Evolutionary conservation across 352 stramenopile genomes (phyloP), one percentile per base, ranked within the genome.

Genomic region (Phytophthora sansomeana): DNA sequence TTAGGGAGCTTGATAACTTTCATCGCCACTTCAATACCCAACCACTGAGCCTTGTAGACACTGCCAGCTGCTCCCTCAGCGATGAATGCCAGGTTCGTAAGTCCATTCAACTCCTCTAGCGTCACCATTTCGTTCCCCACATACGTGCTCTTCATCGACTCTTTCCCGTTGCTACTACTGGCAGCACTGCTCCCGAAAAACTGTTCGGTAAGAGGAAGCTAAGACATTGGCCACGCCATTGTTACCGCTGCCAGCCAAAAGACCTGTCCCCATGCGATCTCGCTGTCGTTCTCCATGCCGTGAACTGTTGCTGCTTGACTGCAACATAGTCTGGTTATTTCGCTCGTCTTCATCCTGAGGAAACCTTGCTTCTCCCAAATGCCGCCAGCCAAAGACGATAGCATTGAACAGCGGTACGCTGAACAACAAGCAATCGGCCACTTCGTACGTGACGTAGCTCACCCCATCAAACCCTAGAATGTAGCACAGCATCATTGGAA

Each of bases 1-100:
- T 85, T 83, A 1, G 82, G 82, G 8, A 89, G 72, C 64, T 89
- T 89, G 38, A 91, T 86, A 6, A 91, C 71, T 67, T 91, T 91
- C 76, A 91, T 85, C 10, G 82, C 82, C 11, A 91, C 82, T 36
- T 91, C 80, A 61, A 89, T 91, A 3, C 82, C 82, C 6, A 91
- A 72, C 82, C 82, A 91, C n/a, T 83, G 76, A 3, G 80, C 80
- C 51, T 89, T 89, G 66, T 75, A 89, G 7, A 91, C 82, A 44
- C 71, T 85, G 0, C 82, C 82, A 13, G 74, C 65, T n/a, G 82
- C 82, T 50, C 82, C 82, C 71, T 91, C 82, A 3, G 78, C 82
- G 29, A 91, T 78, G 32, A 84, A 91, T 3, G 56, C 57, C 17
- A 91, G 62, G 38, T 87, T 79, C 11, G 67, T 84, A 17, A 91